Evolutionary conservation across 2,329 filamentous ascomycete genomes (phyloP).

Genomic region (Cercospora beticola): DNA sequence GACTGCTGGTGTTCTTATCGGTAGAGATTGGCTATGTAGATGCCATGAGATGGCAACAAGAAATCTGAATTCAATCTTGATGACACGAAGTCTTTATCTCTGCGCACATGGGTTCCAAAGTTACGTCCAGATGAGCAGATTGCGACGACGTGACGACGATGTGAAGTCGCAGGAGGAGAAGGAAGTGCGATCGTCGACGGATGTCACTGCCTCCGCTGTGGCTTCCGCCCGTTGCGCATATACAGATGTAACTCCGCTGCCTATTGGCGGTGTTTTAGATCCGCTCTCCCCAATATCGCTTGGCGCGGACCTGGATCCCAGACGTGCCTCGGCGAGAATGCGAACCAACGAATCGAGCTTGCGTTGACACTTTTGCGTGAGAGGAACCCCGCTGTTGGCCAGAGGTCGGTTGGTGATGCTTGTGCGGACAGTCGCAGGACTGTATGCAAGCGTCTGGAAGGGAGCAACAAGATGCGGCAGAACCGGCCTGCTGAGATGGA

Average conservation of each 20-base stretch:
- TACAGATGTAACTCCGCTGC: background rate
- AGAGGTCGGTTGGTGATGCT: conserved; percentile 20
- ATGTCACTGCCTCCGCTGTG: background rate
- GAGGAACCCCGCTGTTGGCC: background rate
- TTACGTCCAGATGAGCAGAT: background rate
- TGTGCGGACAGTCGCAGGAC: conserved; percentile 17
- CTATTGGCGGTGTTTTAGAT: conserved; percentile 5
- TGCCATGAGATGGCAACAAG: conserved; percentile 3
- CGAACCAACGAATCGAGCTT: background rate
- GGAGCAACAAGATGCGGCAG: background rate
- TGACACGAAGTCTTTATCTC: background rate
- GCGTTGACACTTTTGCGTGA: background rate
- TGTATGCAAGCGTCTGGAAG: background rate
- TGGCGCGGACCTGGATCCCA: background rate
- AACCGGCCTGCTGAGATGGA: conserved; percentile 2
- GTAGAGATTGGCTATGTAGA: conserved; percentile 10
- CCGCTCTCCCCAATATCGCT: conserved; percentile 1
- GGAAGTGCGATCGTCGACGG: background rate
- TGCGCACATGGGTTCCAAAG: background rate
- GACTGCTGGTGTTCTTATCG: background rate
- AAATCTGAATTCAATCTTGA: background rate
- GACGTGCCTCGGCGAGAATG: background rate
- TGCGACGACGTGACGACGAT: background rate
- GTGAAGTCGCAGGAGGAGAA: background rate
- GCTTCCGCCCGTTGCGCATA: conserved; percentile 1